Conservation (phyloP, 352 stramenopile species). For the Phytophthora foliorum region DNA sequence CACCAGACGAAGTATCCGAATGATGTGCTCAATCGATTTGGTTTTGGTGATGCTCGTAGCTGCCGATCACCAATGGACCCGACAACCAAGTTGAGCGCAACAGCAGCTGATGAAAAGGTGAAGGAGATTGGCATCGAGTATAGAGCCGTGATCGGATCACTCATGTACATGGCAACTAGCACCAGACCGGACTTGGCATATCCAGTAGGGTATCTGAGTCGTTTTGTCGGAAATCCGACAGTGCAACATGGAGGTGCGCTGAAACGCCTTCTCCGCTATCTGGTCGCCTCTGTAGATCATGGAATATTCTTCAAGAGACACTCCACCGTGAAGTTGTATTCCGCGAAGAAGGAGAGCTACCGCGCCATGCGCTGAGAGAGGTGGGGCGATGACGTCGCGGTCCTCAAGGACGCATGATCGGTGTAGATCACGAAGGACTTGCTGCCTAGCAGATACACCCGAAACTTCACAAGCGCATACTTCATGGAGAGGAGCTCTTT, state of each 20-base stretch:
- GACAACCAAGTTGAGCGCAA: background rate
- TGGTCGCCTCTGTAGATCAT: background rate
- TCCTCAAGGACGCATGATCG: no score
- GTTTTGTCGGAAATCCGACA: conserved; percentile 1
- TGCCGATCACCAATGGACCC: conserved; percentile 12
- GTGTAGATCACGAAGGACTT: no score
- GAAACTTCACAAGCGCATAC: no score
- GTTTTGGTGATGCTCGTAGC: conserved; percentile 1
- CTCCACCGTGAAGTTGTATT: no score
- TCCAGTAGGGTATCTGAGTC: conserved; percentile 2
- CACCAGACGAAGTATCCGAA: conserved; percentile 2
- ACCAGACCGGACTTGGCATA: conserved; percentile 11
- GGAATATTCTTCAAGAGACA: background rate
- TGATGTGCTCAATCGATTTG: background rate
- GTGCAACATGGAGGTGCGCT: background rate
- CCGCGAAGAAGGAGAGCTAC: no score
- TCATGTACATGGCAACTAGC: conserved; percentile 19
- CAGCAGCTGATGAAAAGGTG: background rate
- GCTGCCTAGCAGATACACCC: no score
- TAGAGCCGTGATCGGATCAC: background rate
- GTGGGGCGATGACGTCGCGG: no score
- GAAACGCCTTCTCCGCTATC: conserved; percentile 1
- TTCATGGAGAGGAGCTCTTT: no score
- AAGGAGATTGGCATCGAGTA: conserved; percentile 15
- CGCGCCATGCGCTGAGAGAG: no score